Conservation (phyloP, 2,329 filamentous ascomycete species). For the Lachnellula suecica region DNA sequence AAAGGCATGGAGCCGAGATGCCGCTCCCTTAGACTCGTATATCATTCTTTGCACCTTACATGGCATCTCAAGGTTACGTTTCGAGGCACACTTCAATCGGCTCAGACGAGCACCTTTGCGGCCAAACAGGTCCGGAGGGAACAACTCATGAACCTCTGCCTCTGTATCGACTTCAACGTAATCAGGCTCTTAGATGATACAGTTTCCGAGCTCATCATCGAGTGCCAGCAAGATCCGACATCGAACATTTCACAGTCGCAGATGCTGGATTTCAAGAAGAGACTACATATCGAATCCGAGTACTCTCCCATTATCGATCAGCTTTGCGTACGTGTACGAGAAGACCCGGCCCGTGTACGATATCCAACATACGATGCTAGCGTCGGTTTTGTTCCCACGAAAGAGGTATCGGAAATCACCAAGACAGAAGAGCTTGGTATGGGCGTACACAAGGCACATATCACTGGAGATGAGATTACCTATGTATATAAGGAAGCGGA, state of each 20-base stretch:
- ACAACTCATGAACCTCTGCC: slow-evolving; percentile 19
- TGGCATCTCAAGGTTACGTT: slow-evolving; percentile 19
- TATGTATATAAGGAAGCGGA: slow-evolving; percentile 29
- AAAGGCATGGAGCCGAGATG: too few relatives aligned
- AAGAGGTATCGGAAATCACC: slow-evolving; percentile 15
- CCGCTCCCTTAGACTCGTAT: too few relatives aligned
- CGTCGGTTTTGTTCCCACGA: slow-evolving; percentile 11
- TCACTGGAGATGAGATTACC: slow-evolving; percentile 10
- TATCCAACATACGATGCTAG: slow-evolving; percentile 13
- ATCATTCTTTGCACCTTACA: slow-evolving; percentile 2
- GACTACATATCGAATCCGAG: slow-evolving; percentile 14
- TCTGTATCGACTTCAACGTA: slow-evolving; percentile 18
- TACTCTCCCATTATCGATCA: slow-evolving; percentile 15
- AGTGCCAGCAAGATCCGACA: slow-evolving; percentile 3
- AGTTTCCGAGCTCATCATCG: slow-evolving; percentile 16
- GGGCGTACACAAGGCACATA: slow-evolving; percentile 11
- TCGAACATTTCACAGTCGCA: too few relatives aligned
- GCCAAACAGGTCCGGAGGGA: slow-evolving; percentile 6
- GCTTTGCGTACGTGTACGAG: slow-evolving; percentile 14
- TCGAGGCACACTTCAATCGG: slow-evolving; percentile 18
- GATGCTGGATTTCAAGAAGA: slow-evolving; percentile 13
- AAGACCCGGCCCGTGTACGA: slow-evolving; percentile 18
- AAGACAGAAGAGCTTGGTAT: slow-evolving; percentile 18
- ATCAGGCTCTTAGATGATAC: slow-evolving; percentile 15
- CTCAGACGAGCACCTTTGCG: slow-evolving; percentile 12